A percentile compares a stretch with the other conserved stretches of the same genome.
These are phyloP conservation scores for Claviceps sp. DNA, from an alignment of 2,329 filamentous ascomycete species.

Conservation along the genomic window DNA sequence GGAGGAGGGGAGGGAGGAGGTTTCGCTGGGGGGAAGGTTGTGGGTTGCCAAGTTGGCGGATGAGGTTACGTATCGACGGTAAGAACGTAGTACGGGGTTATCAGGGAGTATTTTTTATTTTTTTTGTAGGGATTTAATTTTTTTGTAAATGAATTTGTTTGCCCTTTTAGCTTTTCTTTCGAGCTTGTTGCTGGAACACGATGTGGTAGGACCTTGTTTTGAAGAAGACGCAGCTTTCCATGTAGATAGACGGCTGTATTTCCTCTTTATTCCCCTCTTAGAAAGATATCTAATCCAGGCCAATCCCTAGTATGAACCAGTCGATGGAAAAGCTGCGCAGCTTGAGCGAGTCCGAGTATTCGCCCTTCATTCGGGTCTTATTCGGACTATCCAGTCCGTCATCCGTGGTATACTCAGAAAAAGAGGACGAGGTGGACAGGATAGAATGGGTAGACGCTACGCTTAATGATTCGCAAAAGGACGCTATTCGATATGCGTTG, in stretches of 20 bases:
- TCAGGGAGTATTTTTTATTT: too few relatives aligned
- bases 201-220: too few relatives aligned
- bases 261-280: neutral
- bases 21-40: conserved; percentile 31
- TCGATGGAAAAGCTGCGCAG: conserved; percentile 46
- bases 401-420: conserved; percentile 28
- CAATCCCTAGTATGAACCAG: conserved; percentile 41
- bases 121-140: neutral
- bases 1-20: conserved; percentile 47
- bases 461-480: conserved; percentile 53
- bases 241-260: too few relatives aligned
- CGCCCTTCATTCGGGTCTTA: conserved; percentile 45
- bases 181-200: too few relatives aligned
- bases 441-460: conserved; percentile 48
- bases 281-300: neutral
- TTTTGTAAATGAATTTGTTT: neutral
- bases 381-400: conserved; percentile 46
- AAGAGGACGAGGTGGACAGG: conserved; percentile 29
- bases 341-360: conserved; percentile 45
- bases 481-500: conserved; percentile 68
- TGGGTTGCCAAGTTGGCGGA: conserved; percentile 57
- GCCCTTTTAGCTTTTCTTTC: neutral
- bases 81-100: conserved; percentile 1
- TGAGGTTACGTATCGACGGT: conserved; percentile 52
- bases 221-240: too few relatives aligned